Conservation (phyloP, 768 basidiomycete genomes). For the Lentinus tigrinus region DNA sequence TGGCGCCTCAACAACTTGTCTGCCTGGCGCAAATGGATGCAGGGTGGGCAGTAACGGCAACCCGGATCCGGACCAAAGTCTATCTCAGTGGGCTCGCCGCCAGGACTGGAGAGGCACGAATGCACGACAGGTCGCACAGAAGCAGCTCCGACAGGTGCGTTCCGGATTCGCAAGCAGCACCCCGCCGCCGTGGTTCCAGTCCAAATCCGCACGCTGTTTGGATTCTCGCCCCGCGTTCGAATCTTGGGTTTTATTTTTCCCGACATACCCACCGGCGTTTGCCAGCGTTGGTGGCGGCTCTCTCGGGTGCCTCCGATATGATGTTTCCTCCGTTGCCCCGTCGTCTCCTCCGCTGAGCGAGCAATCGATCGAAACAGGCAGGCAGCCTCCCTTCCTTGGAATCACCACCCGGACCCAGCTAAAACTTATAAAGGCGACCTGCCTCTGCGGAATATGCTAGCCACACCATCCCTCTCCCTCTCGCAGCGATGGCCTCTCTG, state of each 20-base stretch:
- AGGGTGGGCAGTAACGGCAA: no score
- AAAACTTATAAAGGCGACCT: slow-evolving; percentile 31
- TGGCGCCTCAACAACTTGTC: no score
- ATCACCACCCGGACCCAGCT: slow-evolving; percentile 18
- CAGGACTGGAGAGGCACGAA: no score
- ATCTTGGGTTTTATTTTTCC: background rate
- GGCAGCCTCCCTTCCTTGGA: slow-evolving; percentile 15
- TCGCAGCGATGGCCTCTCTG: background rate
- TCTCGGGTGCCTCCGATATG: slow-evolving; percentile 1
- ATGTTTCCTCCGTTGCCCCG: slow-evolving; percentile 1
- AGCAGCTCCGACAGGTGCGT: no score
- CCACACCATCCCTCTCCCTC: slow-evolving; percentile 2
- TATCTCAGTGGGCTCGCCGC: no score
- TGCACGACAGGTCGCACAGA: no score
- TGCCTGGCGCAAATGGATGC: no score
- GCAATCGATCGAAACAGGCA: slow-evolving; percentile 29
- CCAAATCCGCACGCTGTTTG: background rate
- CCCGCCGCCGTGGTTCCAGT: no score
- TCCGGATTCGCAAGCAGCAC: no score
- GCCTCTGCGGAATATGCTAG: slow-evolving; percentile 2
- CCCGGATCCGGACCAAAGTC: no score
- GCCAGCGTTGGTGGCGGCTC: slow-evolving; percentile 2
- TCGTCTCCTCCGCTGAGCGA: slow-evolving; percentile 7
- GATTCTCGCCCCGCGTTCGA: background rate
- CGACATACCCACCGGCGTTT: slow-evolving; percentile 4